Conservation (phyloP, 139 green algal species). For the Chlamydomonas schloesseri region DNA sequence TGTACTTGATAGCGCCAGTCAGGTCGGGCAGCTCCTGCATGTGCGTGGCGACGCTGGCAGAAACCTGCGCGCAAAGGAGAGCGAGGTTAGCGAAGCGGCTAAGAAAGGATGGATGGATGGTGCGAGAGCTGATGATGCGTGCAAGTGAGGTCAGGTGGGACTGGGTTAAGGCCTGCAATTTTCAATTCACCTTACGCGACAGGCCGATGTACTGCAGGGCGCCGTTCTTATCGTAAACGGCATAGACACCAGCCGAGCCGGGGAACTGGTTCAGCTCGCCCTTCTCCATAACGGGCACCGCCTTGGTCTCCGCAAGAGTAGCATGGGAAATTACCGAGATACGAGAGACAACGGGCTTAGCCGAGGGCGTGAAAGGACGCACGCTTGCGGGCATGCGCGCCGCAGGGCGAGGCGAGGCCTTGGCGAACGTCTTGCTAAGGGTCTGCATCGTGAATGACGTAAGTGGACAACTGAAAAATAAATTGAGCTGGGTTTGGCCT, state of each 20-base stretch:
- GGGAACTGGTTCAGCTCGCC: slow-evolving; percentile 59
- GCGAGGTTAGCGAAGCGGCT: too few relatives aligned
- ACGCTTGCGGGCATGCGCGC: slow-evolving; percentile 19
- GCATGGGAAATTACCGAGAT: background rate
- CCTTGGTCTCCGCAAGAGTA: background rate
- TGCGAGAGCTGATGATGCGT: too few relatives aligned
- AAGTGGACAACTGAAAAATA: background rate
- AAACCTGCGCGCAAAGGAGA: slow-evolving; percentile 57
- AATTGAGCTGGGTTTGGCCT: background rate
- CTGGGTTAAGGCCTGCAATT: too few relatives aligned
- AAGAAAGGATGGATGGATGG: too few relatives aligned
- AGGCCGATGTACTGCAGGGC: slow-evolving; percentile 80
- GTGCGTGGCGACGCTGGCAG: slow-evolving; percentile 78
- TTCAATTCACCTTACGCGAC: slow-evolving; percentile 60
- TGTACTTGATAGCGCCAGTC: slow-evolving; percentile 67
- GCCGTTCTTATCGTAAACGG: slow-evolving; percentile 68
- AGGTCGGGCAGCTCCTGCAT: slow-evolving; percentile 79
- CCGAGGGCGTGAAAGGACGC: background rate
- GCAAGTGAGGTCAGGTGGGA: too few relatives aligned
- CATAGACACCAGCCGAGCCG: slow-evolving; percentile 75
- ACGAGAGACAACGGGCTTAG: background rate
- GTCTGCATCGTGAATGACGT: slow-evolving; percentile 6
- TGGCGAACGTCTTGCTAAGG: background rate
- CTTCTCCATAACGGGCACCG: slow-evolving; percentile 46
- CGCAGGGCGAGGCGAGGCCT: background rate